phyloP scores from a whole-genome alignment of 1,139 yeast genomes.

The Yamadazyma kanchanaburiensis region DNA sequence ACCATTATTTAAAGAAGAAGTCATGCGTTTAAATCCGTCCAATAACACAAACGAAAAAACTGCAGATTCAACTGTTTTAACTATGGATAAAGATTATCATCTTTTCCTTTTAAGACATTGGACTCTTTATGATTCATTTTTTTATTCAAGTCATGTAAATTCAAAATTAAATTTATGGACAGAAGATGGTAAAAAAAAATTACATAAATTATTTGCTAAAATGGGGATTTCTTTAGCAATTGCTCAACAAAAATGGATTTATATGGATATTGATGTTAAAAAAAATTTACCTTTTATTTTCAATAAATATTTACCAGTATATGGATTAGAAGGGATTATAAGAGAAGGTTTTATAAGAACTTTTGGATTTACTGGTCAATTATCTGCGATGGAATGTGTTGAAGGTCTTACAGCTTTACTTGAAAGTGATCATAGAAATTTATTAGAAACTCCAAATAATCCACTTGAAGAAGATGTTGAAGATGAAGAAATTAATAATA shows the following conservation, averaged over 20 bases:
- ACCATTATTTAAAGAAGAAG: conserved; percentile 82
- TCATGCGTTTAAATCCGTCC: conserved; percentile 56
- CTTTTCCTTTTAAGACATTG: conserved; percentile 87
- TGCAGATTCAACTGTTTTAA: conserved; percentile 63
- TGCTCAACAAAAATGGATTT: conserved; percentile 91
- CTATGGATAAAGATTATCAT: conserved; percentile 80
- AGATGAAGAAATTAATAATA: conserved; percentile 37
- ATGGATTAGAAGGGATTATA: conserved; percentile 80
- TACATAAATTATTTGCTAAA: conserved; percentile 89
- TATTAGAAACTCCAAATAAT: conserved; percentile 7
- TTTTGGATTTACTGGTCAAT: conserved; percentile 81
- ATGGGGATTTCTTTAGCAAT: conserved; percentile 92
- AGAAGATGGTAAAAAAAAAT: conserved; percentile 81
- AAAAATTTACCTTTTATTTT: conserved; percentile 69
- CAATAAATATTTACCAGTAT: conserved; percentile 64
- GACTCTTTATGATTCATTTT: conserved; percentile 87
- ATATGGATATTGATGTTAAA: conserved; percentile 80
- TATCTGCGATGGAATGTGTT: conserved; percentile 91
- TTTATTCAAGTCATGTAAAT: conserved; percentile 85
- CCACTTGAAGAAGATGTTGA: conserved; percentile 23
- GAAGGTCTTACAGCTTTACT: conserved; percentile 83
- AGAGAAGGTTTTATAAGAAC: conserved; percentile 84
- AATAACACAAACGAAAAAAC: conserved; percentile 32
- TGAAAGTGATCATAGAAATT: conserved; percentile 54
- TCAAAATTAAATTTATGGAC: conserved; percentile 88